Evolutionary conservation across 176 grass and related monocot species (phyloP), one percentile per base, ranked within the genome.

Genomic region (Canna indica): DNA sequence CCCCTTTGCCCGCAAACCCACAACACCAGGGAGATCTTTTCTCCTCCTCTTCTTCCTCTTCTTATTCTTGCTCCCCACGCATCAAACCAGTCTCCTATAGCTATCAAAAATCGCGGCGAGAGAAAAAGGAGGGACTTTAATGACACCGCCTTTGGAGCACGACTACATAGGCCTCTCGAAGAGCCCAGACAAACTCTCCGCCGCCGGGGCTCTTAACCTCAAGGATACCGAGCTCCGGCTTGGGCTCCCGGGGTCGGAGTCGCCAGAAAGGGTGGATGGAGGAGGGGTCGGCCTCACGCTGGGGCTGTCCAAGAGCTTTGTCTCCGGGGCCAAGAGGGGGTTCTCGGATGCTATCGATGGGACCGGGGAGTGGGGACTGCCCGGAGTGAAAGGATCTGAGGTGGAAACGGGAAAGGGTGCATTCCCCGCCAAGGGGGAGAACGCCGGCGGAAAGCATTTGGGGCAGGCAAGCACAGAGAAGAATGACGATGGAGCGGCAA

Each of bases 261-360:
- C 54, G 20, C 70, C 64, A 1, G 80, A 70, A 4, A 61, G 12
- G 24, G 74, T 41, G 2, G 76, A 59, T 42, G 57, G 44, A 56
- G 0, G 73, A 16, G 16, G 61, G 2, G 0, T n/a, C 26, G 2
- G 63, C 17, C 77, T 89, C 12, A 87, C 88, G 4, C 74, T 96
- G 0, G 88, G 85, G 20, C 74, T 91, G 2, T 85, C 88, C 46
- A 88, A 90, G 46, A 73, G 73, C 41, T 54, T 66, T 22, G 74
- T 66, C 30, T 67, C 74, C 3, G 84, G 88, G 36, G 83, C 83
- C n/a, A 96, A 96, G 68, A 83, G 92, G 34, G 88, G 85, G 66
- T 96, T 89, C 61, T 79, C 92, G 22, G 88, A 88, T 77, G 80
- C 80, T 72, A 80, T 83, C 38, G 80, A 80, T 3, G 35, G 65